Conservation (phyloP, 805 yeast genomes). For the Isabelozyma pseudorhagii region DNA sequence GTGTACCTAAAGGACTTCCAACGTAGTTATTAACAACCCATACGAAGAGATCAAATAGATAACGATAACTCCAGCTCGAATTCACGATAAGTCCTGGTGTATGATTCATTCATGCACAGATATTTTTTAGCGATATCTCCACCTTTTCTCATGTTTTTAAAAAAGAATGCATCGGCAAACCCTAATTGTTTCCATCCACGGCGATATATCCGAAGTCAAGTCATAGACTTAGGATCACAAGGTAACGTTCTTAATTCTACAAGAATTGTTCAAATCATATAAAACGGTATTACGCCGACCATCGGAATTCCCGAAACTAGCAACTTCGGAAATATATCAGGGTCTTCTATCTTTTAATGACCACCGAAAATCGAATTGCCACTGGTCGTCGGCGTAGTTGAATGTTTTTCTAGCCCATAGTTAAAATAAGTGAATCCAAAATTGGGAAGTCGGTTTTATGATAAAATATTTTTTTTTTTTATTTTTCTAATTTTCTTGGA, state of each 20-base stretch:
- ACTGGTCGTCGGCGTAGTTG: background rate
- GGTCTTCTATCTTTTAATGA: no score
- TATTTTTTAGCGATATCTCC: background rate
- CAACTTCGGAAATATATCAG: no score
- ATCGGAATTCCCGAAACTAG: background rate
- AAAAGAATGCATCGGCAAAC: background rate
- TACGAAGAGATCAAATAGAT: background rate
- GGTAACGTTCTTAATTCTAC: no score
- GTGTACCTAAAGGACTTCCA: background rate
- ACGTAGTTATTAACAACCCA: background rate
- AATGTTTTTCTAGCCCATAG: background rate
- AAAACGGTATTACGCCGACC: background rate
- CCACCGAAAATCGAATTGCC: no score
- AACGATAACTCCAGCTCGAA: background rate
- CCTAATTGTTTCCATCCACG: background rate
- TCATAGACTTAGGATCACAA: background rate
- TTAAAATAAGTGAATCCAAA: background rate
- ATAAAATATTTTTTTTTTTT: no score
- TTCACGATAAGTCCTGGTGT: background rate
- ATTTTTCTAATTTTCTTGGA: background rate
- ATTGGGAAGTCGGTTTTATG: background rate
- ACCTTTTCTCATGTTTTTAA: background rate
- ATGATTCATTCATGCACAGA: background rate
- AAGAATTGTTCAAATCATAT: no score
- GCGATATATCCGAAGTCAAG: background rate